Percentiles rank a stretch among this genome's conserved stretches.
Conservation (phyloP, 257 asterid genomes). For the Ballota nigra region DNA sequence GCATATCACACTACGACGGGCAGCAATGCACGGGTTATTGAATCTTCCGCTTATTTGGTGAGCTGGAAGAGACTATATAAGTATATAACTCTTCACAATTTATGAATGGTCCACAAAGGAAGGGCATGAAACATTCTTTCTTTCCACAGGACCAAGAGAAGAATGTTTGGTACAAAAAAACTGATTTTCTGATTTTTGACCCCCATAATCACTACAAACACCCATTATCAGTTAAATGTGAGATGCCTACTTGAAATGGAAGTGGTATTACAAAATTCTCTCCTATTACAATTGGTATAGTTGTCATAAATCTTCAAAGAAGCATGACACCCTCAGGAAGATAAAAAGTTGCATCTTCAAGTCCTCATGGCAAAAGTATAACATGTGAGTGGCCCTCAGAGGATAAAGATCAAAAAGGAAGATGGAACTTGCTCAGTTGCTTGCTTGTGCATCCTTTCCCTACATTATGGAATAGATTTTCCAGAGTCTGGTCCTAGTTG, state of each 20-base stretch:
- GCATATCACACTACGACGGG: neutral
- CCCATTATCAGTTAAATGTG: neutral
- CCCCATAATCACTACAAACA: neutral
- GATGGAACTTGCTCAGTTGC: neutral
- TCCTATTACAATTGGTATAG: neutral
- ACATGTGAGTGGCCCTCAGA: neutral
- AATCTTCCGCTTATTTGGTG: neutral
- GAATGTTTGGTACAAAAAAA: neutral
- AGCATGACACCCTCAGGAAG: neutral
- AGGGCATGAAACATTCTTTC: neutral
- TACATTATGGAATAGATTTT: neutral
- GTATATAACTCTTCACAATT: neutral
- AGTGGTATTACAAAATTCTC: neutral
- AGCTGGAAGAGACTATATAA: neutral
- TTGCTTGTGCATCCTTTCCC: too few relatives aligned
- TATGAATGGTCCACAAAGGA: neutral
- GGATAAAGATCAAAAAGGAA: neutral
- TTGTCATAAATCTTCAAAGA: neutral
- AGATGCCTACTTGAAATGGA: neutral
- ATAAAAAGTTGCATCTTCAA: neutral
- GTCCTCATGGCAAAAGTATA: neutral
- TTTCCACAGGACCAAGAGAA: neutral
- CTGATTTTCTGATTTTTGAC: neutral
- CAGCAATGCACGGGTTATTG: neutral
- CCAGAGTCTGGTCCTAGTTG: neutral